These are phyloP conservation scores for Moelleriella libera DNA, from an alignment of 2,329 filamentous ascomycete genomes.

Conservation along the genomic window DNA sequence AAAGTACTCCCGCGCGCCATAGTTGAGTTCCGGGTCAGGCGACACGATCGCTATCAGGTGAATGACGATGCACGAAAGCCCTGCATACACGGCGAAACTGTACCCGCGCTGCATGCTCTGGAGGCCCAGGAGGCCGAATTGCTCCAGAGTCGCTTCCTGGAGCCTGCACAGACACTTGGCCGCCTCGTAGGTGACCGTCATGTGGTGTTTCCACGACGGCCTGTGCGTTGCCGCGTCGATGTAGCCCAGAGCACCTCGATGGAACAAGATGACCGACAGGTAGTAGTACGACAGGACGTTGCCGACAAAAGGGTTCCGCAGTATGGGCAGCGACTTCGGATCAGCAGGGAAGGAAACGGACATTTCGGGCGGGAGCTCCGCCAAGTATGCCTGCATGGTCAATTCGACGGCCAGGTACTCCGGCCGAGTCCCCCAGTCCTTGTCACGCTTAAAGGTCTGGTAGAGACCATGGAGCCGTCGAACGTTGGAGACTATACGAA, in stretches of 20 bases:
- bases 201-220: conserved; percentile 73
- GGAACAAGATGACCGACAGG: conserved; percentile 70
- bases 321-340: conserved; percentile 62
- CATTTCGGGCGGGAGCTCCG: conserved; percentile 64
- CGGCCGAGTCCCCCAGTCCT: conserved; percentile 78
- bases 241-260: conserved; percentile 71
- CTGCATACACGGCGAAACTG: conserved; percentile 88
- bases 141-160: conserved; percentile 67
- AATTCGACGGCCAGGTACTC: conserved; percentile 69
- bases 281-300: conserved; percentile 86
- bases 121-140: conserved; percentile 65
- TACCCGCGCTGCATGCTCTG: conserved; percentile 88
- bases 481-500: conserved; percentile 64
- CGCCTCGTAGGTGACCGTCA: conserved; percentile 72
- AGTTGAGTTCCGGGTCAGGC: conserved; percentile 75
- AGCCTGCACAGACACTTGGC: conserved; percentile 75
- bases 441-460: conserved; percentile 56
- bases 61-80: conserved; percentile 82
- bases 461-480: conserved; percentile 64
- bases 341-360: conserved; percentile 64
- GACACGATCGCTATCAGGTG: conserved; percentile 91
- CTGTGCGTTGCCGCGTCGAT: conserved; percentile 57
- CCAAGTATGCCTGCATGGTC: conserved; percentile 60
- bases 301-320: conserved; percentile 74
- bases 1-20: conserved; percentile 76